Conservation (phyloP, 306 rosid genomes). For the Corylus americana region DNA sequence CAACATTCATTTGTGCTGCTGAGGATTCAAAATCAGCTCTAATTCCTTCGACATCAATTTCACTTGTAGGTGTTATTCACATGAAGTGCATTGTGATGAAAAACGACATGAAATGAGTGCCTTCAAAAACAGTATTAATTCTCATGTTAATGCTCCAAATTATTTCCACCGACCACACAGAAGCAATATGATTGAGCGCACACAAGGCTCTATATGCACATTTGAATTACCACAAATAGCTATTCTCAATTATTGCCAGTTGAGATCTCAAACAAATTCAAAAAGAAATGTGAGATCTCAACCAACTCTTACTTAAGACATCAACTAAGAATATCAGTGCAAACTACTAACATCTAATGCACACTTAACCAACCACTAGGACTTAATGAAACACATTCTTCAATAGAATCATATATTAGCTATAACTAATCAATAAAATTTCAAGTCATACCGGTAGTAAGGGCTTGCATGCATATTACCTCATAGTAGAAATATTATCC, state of each 20-base stretch:
- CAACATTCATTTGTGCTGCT: constrained; percentile 59
- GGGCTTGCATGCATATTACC: constrained; percentile 96
- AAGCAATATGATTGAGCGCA: too few relatives aligned
- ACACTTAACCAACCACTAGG: background rate
- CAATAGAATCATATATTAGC: background rate
- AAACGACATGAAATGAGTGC: too few relatives aligned
- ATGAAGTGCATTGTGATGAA: too few relatives aligned
- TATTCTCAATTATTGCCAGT: background rate
- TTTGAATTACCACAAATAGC: too few relatives aligned
- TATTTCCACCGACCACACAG: too few relatives aligned
- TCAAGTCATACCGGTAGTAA: constrained; percentile 65
- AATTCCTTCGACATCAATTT: constrained; percentile 67
- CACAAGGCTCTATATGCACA: too few relatives aligned
- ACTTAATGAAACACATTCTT: background rate
- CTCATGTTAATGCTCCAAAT: too few relatives aligned
- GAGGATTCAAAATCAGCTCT: constrained; percentile 54
- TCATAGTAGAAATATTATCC: constrained; percentile 74
- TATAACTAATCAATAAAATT: background rate
- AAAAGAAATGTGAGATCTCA: background rate
- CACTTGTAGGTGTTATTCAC: constrained; percentile 47
- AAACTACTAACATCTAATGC: background rate
- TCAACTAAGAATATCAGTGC: background rate
- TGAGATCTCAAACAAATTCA: background rate
- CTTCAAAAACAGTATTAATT: too few relatives aligned
- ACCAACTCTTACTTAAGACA: background rate